Evolutionary conservation across 345 rosid species (phyloP), one percentile per base, ranked within the genome.

Genomic region (Toxicodendron radicans): DNA sequence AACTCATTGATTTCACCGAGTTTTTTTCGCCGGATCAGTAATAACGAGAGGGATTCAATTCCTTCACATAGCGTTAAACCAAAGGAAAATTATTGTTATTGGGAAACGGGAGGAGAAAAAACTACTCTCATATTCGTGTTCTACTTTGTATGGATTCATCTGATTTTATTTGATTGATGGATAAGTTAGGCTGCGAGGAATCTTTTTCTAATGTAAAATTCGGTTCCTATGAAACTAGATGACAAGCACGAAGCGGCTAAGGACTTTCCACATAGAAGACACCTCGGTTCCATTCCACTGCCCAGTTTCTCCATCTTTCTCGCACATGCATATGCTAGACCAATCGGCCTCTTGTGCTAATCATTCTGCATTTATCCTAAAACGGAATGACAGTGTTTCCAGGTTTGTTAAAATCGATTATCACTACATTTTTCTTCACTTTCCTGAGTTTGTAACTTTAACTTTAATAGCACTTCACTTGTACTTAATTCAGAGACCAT

Each of bases 191-290:
- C 65, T 17, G n/a, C 2, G 61, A 73, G 66, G 49, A 43, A 5
- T 65, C 57, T 30, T 49, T 54, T 59, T 51, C 45, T 79, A 11
- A 63, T 66, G 58, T 18, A 21, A 46, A 59, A 64, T 60, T 46
- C 54, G 51, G 51, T 73, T 64, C 8, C 12, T 32, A 9, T 69
- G 16, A 7, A 17, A 49, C 43, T 67, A 90, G 95, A 81, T 86
- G 33, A 27, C 43, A 23, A 76, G 80, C 61, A 41, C 70, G 24
- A 91, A 91, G 76, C 77, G 88, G 70, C 78, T 83, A 61, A 54
- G 83, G 79, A 77, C 82, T 66, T 73, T 80, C 33, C 27, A 77
- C 1, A n/a, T 76, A 64, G 87, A 83, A 33, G 75, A 59, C 60
- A 70, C 73, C 51, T 79, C 45, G 7, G 56, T 17, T 41, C 76